Base-by-base conservation (phyloP, 2,329 filamentous ascomycete species). In the Ophiosphaerella narmari region DNA sequence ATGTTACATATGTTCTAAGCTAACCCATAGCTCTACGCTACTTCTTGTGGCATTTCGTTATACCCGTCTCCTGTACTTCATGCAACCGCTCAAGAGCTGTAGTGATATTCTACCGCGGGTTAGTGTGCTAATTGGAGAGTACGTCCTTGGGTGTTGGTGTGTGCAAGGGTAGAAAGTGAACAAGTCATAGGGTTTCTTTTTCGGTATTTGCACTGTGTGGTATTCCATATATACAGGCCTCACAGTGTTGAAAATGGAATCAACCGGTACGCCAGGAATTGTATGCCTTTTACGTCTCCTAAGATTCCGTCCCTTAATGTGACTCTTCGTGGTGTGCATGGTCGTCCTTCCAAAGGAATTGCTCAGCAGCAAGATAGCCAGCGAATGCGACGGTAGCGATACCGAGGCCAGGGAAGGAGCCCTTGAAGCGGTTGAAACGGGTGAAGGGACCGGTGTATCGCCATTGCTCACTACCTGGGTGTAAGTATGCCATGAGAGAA, bases 351-450 rank as follows among this genome's bases (percentile, higher is more conserved):
- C 96, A 72, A 75, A 97, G 96, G 47, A 95, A 77, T 74, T 94
- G 85, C 79, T 99, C 94, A 76, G 91, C 96, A 53, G 84, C 85
- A 74, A 92, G 91, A 79, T 99, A 99, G 57, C 80, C 87, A 42
- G 88, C 86, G 74, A 99, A 99, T 39, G 93, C 92, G 52, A 94
- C 92, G 5, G 89, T 89, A 29, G 91, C 94, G 65, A 93, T 96
- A 59, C 94, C 94, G 66, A 99, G 82, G 54, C 94, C 94, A 33
- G 94, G 94, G 73, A 99, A 91, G 58, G 86, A 81, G 67, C 83
- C 80, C 79, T 87, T 91, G 81, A 97, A 94, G 65, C 94, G 88
- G 79, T 96, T 96, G 78, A 81, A 89, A 66, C 93, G 85, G 60
- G 87, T 88, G 81, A 97, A 97, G 46, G 85, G 87, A 57, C 93